Evolutionary conservation across 768 basidiomycete species (phyloP).

Genomic region (Naganishia onofrii): DNA sequence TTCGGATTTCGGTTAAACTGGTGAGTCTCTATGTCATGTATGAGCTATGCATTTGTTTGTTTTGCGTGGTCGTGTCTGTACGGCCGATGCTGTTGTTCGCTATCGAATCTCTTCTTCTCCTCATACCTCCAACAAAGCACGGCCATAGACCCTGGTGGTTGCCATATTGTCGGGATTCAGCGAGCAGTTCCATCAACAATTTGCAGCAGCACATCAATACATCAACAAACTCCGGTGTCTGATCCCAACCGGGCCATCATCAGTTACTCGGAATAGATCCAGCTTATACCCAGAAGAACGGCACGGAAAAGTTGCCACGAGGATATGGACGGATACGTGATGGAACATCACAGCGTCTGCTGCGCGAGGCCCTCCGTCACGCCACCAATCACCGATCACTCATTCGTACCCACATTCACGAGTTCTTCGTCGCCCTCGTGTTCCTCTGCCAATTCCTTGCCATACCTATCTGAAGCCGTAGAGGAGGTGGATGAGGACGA

Average conservation of each 20-base stretch:
- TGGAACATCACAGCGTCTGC: background rate
- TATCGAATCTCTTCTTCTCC: background rate
- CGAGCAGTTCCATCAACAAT: background rate
- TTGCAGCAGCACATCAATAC: background rate
- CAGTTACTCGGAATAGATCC: background rate
- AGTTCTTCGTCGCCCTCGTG: background rate
- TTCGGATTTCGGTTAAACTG: background rate
- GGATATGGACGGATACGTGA: background rate
- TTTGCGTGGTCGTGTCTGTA: background rate
- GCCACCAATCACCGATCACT: background rate
- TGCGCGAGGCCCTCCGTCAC: background rate
- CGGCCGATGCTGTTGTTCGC: background rate
- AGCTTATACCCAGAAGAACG: too few species aligned
- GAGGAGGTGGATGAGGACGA: conserved; percentile 8
- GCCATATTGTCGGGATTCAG: background rate
- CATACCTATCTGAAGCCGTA: background rate
- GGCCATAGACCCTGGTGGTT: background rate
- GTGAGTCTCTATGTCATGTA: background rate
- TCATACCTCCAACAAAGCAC: background rate
- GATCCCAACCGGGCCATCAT: too few species aligned
- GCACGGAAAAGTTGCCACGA: too few species aligned
- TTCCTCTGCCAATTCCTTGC: conserved; percentile 11
- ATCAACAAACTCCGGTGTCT: background rate
- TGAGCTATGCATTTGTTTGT: background rate
- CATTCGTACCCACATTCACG: background rate